Conservation (phyloP, 306 rosid species). For the Cicer judaicum region DNA sequence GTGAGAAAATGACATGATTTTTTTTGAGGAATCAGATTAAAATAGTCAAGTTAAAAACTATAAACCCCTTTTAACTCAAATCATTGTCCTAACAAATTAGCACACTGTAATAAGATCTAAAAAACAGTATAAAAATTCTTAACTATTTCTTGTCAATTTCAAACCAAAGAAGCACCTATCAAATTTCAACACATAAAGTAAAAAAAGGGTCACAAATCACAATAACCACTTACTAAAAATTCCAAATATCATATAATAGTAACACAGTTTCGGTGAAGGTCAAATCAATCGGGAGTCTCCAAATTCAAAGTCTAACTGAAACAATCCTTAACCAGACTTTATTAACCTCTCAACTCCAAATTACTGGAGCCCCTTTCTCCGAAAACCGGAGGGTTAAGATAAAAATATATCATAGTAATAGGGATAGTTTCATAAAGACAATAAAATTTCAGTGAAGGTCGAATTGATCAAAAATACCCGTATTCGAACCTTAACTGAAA, state of each 20-base stretch:
- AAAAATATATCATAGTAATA: no score
- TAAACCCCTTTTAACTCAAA: background rate
- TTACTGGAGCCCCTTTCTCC: no score
- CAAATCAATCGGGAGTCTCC: background rate
- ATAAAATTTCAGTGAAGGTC: no score
- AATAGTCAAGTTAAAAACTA: conserved; percentile 11
- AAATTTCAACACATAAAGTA: background rate
- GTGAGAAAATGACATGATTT: background rate
- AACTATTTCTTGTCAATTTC: conserved; percentile 7
- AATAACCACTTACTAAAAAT: no score
- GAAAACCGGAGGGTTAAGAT: no score
- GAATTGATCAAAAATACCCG: no score
- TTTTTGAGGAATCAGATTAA: conserved; percentile 6
- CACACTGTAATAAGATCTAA: background rate
- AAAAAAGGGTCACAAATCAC: no score
- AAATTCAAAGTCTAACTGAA: background rate
- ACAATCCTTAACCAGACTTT: no score
- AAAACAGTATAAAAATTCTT: conserved; percentile 8
- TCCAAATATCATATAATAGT: no score
- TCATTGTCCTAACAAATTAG: conserved; percentile 19
- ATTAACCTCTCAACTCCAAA: no score
- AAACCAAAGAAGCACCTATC: background rate
- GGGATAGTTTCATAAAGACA: no score
- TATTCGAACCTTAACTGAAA: background rate
- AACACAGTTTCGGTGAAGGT: background rate